Conservation (phyloP, 805 yeast genomes). For the Kodamaea neixiangensis region DNA sequence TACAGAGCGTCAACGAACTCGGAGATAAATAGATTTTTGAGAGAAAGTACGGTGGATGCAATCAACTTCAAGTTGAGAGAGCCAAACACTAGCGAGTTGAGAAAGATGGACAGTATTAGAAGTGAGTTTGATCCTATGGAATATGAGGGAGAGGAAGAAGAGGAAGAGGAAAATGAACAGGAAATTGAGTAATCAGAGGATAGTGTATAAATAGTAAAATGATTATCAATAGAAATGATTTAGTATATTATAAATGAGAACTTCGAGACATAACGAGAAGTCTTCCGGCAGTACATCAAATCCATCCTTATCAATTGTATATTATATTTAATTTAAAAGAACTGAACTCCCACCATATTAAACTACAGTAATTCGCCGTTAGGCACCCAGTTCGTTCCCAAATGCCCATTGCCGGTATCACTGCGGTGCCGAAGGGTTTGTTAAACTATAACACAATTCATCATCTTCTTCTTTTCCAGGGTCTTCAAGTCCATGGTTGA, state of each 20-base stretch:
- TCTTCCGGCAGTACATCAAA: too few relatives aligned
- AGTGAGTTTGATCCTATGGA: conserved; percentile 78
- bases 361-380: background rate
- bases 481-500: background rate
- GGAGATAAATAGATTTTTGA: conserved; percentile 55
- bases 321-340: background rate
- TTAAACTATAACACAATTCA: conserved; percentile 6
- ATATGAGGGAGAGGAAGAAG: conserved; percentile 64
- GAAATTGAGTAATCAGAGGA: conserved; percentile 23
- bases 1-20: conserved; percentile 68
- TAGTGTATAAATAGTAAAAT: conserved; percentile 22
- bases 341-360: background rate
- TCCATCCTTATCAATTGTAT: background rate
- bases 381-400: background rate
- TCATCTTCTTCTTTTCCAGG: conserved; percentile 4
- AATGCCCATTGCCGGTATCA: too few relatives aligned
- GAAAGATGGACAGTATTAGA: conserved; percentile 65
- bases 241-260: too few relatives aligned
- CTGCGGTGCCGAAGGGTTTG: too few relatives aligned
- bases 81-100: conserved; percentile 69
- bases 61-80: conserved; percentile 67
- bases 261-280: too few relatives aligned
- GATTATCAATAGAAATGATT: background rate
- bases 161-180: conserved; percentile 41
- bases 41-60: conserved; percentile 59